Evolutionary conservation across 441 rosid genomes (phyloP).

Genomic region (Pelargonium exstipulatum): DNA sequence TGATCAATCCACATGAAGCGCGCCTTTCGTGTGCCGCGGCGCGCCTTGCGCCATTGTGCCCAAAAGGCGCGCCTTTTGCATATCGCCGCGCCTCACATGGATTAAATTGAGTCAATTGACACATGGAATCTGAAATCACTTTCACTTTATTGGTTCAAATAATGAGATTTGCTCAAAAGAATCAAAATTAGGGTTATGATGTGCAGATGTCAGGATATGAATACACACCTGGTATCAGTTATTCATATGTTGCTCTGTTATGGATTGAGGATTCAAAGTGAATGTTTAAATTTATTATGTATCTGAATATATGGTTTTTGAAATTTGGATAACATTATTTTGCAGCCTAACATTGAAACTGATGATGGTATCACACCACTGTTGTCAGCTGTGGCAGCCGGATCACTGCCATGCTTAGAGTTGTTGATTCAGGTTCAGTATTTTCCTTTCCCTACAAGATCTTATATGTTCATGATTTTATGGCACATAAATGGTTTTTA

Average conservation of each 20-base stretch:
- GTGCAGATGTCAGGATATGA: too few relatives aligned
- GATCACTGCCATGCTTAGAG: slow-evolving; percentile 68
- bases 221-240: too few relatives aligned
- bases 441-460: slow-evolving; percentile 21
- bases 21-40: too few relatives aligned
- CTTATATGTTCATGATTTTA: not conserved
- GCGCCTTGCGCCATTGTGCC: too few relatives aligned
- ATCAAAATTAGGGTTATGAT: too few relatives aligned
- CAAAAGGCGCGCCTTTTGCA: too few relatives aligned
- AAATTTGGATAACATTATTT: slow-evolving; percentile 9
- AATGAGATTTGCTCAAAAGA: too few relatives aligned
- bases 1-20: too few relatives aligned
- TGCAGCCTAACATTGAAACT: slow-evolving; percentile 84
- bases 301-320: not conserved
- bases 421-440: slow-evolving; percentile 59
- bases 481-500: not conserved
- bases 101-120: too few relatives aligned
- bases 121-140: too few relatives aligned
- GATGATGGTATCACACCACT: slow-evolving; percentile 80
- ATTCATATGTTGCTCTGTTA: not conserved
- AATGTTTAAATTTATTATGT: slow-evolving; percentile 4
- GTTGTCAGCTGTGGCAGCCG: slow-evolving; percentile 84
- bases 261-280: not conserved
- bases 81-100: too few relatives aligned
- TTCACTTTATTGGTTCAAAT: too few relatives aligned